Evolutionary conservation across 805 yeast species (phyloP), one percentile per base, ranked within the genome.

Genomic region (Candida insectorum): DNA sequence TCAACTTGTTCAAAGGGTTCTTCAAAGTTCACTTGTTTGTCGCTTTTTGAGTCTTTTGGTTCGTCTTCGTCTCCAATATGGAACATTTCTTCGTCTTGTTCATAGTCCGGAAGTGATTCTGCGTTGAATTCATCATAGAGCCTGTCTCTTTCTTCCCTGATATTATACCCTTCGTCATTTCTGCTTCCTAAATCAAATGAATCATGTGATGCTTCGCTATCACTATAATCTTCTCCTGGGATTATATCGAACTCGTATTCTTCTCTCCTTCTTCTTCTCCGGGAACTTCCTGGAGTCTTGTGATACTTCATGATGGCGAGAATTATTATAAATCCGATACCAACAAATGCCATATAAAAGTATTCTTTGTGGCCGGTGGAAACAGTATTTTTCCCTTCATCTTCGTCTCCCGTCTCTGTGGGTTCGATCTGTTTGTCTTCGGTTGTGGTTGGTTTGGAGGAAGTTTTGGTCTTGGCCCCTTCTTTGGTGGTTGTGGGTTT

Each of bases 231-330:
- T 42, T 81, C 84, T 6, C 83, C 81, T 13, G 79, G 82, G 28
- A 84, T 84, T 29, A 83, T 77, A 51, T 84, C 94, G 50, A 84
- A 81, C 51, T 84, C 93, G 48, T 75, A 80, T 34, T 77, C 77
- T 24, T 80, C 87, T 48, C 81, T 76, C 51, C 83, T 62, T 58
- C 85, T 65, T 37, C 75, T 57, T 35, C 72, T 59, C 33, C 73
- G 58, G 11, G 61, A 49, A 36, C 59, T 54, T 10, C 67, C 66
- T 10, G 69, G 71, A 3, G 61, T 55, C 41, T 61, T 58, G 44
- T 63, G 70, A 51, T 56, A 55, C 59, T 61, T 49, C 73, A 65
- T 62, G 59, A 69, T 45, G 54, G 69, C 48, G 64, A 76, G 41
- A 56, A 64, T 49, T 62, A 58, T 41, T 60, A 63, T 49, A 44